Evolutionary conservation across 805 yeast species (phyloP).

Genomic region (Suhomyces vadensis): DNA sequence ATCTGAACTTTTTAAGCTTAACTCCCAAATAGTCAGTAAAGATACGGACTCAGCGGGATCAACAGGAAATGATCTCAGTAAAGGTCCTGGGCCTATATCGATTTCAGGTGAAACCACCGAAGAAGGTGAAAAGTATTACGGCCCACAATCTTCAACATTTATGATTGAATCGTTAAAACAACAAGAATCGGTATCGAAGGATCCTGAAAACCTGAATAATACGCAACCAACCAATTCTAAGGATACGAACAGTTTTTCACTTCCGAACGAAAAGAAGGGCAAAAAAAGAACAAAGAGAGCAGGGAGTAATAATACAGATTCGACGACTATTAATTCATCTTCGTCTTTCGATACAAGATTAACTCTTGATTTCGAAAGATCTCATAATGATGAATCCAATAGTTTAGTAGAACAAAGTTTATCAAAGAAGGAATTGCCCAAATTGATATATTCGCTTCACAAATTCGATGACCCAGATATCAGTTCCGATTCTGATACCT

Average conservation of each 20-base stretch:
- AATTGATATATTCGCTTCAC: conserved; percentile 18
- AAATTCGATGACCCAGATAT: conserved; percentile 18
- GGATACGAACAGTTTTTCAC: not conserved
- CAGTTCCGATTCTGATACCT: conserved; percentile 18
- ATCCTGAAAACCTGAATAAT: conserved; percentile 20
- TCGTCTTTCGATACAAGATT: conserved; percentile 13
- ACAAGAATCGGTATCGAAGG: conserved; percentile 25
- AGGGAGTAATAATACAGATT: conserved; percentile 1
- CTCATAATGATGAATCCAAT: conserved; percentile 5
- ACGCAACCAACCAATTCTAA: conserved; percentile 4
- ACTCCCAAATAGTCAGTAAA: not conserved
- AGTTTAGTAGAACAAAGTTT: conserved; percentile 23
- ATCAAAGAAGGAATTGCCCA: conserved; percentile 35
- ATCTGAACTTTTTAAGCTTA: conserved; percentile 12
- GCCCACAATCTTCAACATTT: conserved; percentile 50
- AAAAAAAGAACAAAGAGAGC: not conserved
- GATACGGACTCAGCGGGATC: not conserved
- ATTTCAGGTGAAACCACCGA: conserved; percentile 42
- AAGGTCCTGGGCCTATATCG: conserved; percentile 8
- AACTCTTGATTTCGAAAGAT: conserved; percentile 10
- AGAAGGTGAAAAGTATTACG: conserved; percentile 47
- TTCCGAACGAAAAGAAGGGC: not conserved
- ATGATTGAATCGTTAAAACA: conserved; percentile 43
- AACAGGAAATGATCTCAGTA: not conserved
- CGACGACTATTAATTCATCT: conserved; percentile 8